These are phyloP conservation scores for Exophiala bonariae DNA, from an alignment of 2,329 filamentous ascomycete genomes.

Conservation along the genomic window DNA sequence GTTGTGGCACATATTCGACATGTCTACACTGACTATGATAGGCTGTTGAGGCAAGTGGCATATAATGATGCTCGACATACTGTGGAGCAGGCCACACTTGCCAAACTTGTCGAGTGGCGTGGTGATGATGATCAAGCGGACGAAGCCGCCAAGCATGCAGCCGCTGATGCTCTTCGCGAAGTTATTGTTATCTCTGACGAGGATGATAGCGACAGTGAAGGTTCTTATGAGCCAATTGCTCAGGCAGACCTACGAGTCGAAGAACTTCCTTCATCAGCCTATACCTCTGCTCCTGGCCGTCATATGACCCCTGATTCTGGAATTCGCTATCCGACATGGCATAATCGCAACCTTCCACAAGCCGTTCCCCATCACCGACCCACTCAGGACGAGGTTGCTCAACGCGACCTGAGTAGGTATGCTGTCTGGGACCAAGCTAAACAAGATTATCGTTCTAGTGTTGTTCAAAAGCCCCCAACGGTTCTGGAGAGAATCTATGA, in stretches of 20 bases:
- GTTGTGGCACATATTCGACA: constrained; percentile 64
- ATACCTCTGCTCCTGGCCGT: constrained; percentile 19
- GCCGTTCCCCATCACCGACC: constrained; percentile 20
- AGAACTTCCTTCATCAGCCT: constrained; percentile 41
- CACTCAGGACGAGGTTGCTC: constrained; percentile 37
- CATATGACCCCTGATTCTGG: constrained; percentile 20
- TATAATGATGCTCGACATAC: constrained; percentile 56
- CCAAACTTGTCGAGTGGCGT: constrained; percentile 62
- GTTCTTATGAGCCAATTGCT: constrained; percentile 28
- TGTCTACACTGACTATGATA: constrained; percentile 63
- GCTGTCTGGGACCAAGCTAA: constrained; percentile 48
- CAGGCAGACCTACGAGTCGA: constrained; percentile 43
- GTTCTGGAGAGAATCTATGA: constrained; percentile 23
- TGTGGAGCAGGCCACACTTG: constrained; percentile 57
- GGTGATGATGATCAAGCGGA: constrained; percentile 58
- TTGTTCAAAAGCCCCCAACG: constrained; percentile 9
- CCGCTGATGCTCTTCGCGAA: constrained; percentile 64
- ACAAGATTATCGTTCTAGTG: constrained; percentile 29
- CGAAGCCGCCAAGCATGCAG: constrained; percentile 49
- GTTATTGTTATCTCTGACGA: constrained; percentile 65
- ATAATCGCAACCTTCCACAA: constrained; percentile 35
- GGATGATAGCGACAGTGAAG: constrained; percentile 50
- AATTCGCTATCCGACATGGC: constrained; percentile 37
- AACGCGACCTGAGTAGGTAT: constrained; percentile 47
- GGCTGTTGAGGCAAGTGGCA: constrained; percentile 51